Evolutionary conservation across 176 grass and related monocot species (phyloP), one percentile per base, ranked within the genome.

Genomic region (Leersia perrieri): DNA sequence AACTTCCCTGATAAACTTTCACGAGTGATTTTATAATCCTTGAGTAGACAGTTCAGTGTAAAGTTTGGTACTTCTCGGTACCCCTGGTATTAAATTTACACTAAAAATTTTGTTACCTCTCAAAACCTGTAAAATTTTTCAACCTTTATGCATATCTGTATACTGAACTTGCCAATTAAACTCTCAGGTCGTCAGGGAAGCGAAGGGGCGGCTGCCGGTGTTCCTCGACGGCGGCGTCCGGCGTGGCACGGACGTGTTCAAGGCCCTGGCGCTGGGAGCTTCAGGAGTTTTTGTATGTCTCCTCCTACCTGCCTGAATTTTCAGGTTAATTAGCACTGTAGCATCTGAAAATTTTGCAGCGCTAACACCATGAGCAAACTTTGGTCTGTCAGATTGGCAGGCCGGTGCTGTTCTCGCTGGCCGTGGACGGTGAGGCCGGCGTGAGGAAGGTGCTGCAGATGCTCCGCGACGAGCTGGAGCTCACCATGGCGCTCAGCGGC

Each of bases 191-290:
- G 90, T 98, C 28, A 95, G 76, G 40, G 92, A 83, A 34, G 90
- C 92, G 15, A 90, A 86, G 61, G 95, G 86, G 2, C 82, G 75
- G 18, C 32, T 95, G 29, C 95, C 95, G 9, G 92, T 98, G 72
- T 98, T 95, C 82, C 90, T 98, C 20, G 95, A 98, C 72, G 90
- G 92, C 20, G 92, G 95, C 31, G 84, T 98, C 44, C 95, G 95
- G 38, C 88, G 95, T 29, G 95, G 95, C 79, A 93, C 95, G 0
- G 95, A 98, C 68, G 90, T 98, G 68, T 98, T 98, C 84, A 95
- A 98, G 83, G 95, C 95, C 39, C 75, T 95, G 78, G 95, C 92
- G 0, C 63, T 98, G 57, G 95, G 95, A 78, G 95, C 92, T 34
- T 87, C 95, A 68, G 95, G 95, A 77, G 91, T 95, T 0, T 98